phyloP scores from a whole-genome alignment of 148 eudicot species.

The Rhododendron griersonianum region DNA sequence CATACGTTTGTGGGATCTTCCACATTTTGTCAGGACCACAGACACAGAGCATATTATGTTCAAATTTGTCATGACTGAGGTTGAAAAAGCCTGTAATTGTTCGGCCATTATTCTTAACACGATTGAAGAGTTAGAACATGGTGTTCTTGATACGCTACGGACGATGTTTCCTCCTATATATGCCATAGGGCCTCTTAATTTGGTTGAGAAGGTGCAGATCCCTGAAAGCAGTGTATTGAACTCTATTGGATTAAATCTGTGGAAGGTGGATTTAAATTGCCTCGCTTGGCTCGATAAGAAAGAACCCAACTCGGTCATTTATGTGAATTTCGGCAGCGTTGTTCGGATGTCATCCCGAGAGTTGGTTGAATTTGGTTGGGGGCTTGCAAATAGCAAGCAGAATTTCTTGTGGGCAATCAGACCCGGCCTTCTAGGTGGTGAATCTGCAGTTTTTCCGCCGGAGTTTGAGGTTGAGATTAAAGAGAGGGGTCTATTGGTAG shows the following conservation, averaged over 20 bases:
- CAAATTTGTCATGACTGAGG: background rate
- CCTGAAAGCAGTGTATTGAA: background rate
- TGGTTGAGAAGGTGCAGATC: constrained; percentile 1
- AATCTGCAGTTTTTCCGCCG: constrained; percentile 20
- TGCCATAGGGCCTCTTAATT: constrained; percentile 26
- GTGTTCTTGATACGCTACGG: constrained; percentile 7
- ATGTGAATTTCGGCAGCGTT: constrained; percentile 34
- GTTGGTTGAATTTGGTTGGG: constrained; percentile 31
- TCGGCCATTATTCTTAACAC: constrained; percentile 28
- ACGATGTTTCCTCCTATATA: constrained; percentile 16
- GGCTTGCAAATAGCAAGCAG: constrained; percentile 30
- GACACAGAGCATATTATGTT: constrained; percentile 19
- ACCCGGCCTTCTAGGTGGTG: constrained; percentile 23
- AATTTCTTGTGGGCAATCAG: constrained; percentile 35
- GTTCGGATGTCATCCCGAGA: constrained; percentile 17
- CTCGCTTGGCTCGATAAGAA: constrained; percentile 27
- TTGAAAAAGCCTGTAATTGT: background rate
- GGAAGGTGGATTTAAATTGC: constrained; percentile 27
- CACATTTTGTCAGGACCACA: constrained; percentile 22
- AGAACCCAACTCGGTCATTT: constrained; percentile 22
- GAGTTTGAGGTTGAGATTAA: constrained; percentile 24
- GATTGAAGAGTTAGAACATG: constrained; percentile 12
- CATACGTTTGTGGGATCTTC: constrained; percentile 30
- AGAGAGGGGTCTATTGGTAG: constrained; percentile 26
- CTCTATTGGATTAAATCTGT: constrained; percentile 18